phyloP scores from a whole-genome alignment of 495 filamentous ascomycete genomes.

The Wilcoxina mikolae region DNA sequence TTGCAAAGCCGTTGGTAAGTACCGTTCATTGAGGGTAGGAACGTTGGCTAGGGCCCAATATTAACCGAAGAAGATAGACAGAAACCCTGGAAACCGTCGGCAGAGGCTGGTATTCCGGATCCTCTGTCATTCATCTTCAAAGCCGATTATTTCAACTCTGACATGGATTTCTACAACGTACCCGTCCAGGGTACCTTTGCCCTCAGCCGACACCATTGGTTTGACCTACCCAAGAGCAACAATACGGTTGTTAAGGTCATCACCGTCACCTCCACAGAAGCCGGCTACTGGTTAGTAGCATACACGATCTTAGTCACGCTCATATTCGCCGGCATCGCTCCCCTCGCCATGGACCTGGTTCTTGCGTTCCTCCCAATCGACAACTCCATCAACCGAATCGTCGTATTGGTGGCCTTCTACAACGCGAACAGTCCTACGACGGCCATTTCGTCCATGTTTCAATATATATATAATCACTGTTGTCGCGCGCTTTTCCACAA shows the following conservation, averaged over 20 bases:
- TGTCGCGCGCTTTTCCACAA: not conserved
- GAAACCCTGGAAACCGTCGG: no score
- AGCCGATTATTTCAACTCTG: no score
- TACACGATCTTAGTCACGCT: constrained; percentile 3
- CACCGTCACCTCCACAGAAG: not conserved
- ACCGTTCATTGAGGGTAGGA: not conserved
- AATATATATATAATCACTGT: no score
- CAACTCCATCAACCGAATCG: not conserved
- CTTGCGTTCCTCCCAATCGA: not conserved
- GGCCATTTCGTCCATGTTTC: not conserved
- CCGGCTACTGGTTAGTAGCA: not conserved
- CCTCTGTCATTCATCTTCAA: no score
- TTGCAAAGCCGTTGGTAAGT: not conserved
- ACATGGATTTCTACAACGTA: constrained; percentile 1
- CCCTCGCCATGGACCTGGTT: not conserved
- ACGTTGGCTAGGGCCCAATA: not conserved
- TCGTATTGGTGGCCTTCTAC: constrained; percentile 2
- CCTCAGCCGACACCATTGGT: not conserved
- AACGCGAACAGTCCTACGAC: not conserved
- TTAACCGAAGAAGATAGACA: no score
- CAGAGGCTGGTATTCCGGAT: no score
- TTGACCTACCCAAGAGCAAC: not conserved
- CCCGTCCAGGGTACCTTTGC: not conserved
- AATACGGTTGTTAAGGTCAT: not conserved
- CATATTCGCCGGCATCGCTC: not conserved